A percentile compares a stretch with the other conserved stretches of the same genome.
phyloP scores from a whole-genome alignment of 106 monocot genomes.

The Vanilla planifolia region DNA sequence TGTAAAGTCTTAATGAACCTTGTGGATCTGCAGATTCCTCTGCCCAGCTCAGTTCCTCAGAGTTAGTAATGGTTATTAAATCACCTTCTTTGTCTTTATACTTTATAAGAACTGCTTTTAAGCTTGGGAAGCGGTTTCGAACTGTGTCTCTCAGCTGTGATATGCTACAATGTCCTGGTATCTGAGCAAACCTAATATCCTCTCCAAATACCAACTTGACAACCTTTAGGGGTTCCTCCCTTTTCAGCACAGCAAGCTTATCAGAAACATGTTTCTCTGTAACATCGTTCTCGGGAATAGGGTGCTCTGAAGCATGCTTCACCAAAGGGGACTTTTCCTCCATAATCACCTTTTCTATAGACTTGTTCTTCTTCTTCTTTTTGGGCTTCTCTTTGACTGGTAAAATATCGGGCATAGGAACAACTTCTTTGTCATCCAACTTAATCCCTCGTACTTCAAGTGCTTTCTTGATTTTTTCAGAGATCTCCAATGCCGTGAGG shows the following conservation, averaged over 20 bases:
- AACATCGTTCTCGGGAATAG: not conserved
- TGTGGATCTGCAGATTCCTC: constrained; percentile 57
- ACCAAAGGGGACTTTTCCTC: constrained; percentile 1
- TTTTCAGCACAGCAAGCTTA: constrained; percentile 9
- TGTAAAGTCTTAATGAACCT: constrained; percentile 55
- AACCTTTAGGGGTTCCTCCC: constrained; percentile 33
- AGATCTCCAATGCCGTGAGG: constrained; percentile 68
- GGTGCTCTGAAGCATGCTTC: too few species aligned
- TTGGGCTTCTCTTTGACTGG: constrained; percentile 34
- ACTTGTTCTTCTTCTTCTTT: constrained; percentile 41
- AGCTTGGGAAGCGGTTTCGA: constrained; percentile 51
- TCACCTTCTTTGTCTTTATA: constrained; percentile 92
- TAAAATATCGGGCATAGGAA: constrained; percentile 15
- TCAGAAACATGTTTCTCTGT: not conserved
- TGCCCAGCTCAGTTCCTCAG: constrained; percentile 82
- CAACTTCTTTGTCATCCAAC: constrained; percentile 34
- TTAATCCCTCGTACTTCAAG: constrained; percentile 55
- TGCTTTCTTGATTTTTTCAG: constrained; percentile 56
- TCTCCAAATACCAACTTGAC: constrained; percentile 81
- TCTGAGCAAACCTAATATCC: constrained; percentile 77
- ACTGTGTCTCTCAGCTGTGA: constrained; percentile 62
- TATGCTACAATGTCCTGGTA: constrained; percentile 50
- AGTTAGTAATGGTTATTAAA: constrained; percentile 79
- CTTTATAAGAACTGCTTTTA: constrained; percentile 68
- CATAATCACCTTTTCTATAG: constrained; percentile 13